These are phyloP conservation scores for Scedosporium minutisporum DNA, from an alignment of 2,329 filamentous ascomycete species.

Conservation along the genomic window DNA sequence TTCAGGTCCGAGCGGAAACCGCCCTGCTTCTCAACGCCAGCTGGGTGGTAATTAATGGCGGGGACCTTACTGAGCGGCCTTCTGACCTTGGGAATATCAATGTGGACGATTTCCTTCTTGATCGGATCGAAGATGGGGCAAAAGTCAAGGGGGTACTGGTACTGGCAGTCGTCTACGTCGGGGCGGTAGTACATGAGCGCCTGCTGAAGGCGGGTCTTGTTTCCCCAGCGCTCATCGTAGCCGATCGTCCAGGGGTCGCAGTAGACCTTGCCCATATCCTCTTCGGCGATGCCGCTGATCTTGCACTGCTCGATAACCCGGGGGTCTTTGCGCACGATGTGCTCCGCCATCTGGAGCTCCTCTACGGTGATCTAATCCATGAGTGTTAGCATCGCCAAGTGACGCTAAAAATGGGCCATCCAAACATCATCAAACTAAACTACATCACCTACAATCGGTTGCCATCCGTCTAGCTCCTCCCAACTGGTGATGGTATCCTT, in stretches of 20 bases:
- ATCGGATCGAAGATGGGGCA: conserved; percentile 84
- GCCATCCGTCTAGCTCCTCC: conserved; percentile 65
- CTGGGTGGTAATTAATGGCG: conserved; percentile 72
- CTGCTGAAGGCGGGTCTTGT: conserved; percentile 69
- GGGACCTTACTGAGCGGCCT: conserved; percentile 62
- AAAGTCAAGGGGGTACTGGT: conserved; percentile 86
- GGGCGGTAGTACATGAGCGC: conserved; percentile 94
- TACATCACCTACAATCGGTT: conserved; percentile 56
- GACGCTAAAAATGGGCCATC: neutral
- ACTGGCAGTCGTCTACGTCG: conserved; percentile 76
- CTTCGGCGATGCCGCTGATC: conserved; percentile 66
- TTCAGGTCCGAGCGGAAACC: conserved; percentile 74
- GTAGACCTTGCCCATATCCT: conserved; percentile 93
- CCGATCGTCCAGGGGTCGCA: conserved; percentile 96
- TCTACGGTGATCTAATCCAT: conserved; percentile 70
- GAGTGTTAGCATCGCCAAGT: neutral
- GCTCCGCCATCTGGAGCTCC: conserved; percentile 73
- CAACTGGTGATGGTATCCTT: conserved; percentile 60
- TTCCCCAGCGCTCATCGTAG: conserved; percentile 84
- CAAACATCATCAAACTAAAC: no score
- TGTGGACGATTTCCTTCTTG: conserved; percentile 68
- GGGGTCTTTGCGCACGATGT: conserved; percentile 63
- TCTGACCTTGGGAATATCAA: conserved; percentile 71
- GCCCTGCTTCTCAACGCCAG: conserved; percentile 60
- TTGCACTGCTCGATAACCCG: conserved; percentile 86